Evolutionary conservation across 352 stramenopile genomes (phyloP).

Genomic region (Phytopythium ostracodes): DNA sequence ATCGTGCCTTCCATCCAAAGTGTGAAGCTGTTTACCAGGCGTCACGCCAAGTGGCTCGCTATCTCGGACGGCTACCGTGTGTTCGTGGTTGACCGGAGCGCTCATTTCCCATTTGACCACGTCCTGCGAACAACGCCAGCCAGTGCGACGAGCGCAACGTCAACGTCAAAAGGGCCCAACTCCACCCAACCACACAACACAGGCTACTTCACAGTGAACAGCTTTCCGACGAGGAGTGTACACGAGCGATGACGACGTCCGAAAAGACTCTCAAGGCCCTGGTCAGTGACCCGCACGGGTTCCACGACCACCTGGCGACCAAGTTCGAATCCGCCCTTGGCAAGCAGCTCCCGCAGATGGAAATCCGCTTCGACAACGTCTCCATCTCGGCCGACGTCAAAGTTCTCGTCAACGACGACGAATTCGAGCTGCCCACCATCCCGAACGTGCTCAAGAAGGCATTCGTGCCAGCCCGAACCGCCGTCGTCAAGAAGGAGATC

Average conservation of each 20-base stretch:
- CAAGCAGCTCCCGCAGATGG: not conserved
- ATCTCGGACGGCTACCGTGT: not conserved
- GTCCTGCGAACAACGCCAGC: not conserved
- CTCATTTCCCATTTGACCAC: not conserved
- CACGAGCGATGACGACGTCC: not conserved
- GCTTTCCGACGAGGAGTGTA: not conserved
- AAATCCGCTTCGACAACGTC: not conserved
- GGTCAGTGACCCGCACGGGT: not conserved
- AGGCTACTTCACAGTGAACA: not conserved
- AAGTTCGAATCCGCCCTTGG: not conserved
- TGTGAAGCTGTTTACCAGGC: not conserved
- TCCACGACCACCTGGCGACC: not conserved
- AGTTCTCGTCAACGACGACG: not conserved
- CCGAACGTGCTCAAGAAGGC: not conserved
- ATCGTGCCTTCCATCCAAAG: no score
- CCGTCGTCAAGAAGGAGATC: conserved; percentile 21
- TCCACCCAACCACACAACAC: not conserved
- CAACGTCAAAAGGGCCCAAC: no score
- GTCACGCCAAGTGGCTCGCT: not conserved
- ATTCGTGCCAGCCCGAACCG: not conserved
- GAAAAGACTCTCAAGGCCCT: not conserved
- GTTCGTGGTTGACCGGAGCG: not conserved
- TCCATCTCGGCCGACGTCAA: not conserved
- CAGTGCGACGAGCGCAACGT: not conserved
- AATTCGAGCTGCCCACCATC: not conserved